Base-by-base conservation (phyloP, 768 basidiomycete species). In the Pleurotus djamor region DNA sequence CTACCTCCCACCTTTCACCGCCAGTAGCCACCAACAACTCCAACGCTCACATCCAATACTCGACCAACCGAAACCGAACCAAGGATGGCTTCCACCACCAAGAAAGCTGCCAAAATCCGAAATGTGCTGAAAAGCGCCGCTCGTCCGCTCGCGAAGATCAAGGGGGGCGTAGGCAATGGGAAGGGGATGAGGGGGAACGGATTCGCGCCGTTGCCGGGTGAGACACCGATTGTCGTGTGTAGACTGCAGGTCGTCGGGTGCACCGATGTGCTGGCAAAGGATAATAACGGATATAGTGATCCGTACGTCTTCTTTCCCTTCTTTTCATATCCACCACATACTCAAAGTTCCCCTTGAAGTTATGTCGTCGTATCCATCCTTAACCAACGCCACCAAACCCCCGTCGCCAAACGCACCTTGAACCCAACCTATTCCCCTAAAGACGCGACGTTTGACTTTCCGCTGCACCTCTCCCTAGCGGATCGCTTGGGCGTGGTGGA, bases 391-490 rank as follows among this genome's bases (percentile, higher is more conserved):
- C 77, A 85, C 36, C 83, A 87, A 33, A 97, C 95, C 0, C 85
- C 93, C 0, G 89, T 91, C 16, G 73, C 83, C 32, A 95, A 91
- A 69, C 83, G 85, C 51, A 89, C 80, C 0, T 64, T 87, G 17
- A 88, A 88, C 63, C 95, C 94, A 0, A 68, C 74, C 1, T 96
- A 83, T 62, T 63, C 76, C 0, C 61, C 86, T 9, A 86, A 86
- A 61, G 85, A 90, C 65, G 87, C 92, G 9, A 95, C 93, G 0
- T 98, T 95, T 69, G 92, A 96, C 60, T 93, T 96, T 65, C 91
- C 94, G 0, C 79, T 97, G 14, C 92, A 90, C 64, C 78, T 89
- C 14, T 89, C 87, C 13, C 80, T 90, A 32, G 87, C 88, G 0
- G 89, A 90, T 64, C 77, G 78, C 48, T 79, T 92, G 4, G 89